phyloP scores from a whole-genome alignment of 139 green algal genomes.

The Chlorella sp. region DNA sequence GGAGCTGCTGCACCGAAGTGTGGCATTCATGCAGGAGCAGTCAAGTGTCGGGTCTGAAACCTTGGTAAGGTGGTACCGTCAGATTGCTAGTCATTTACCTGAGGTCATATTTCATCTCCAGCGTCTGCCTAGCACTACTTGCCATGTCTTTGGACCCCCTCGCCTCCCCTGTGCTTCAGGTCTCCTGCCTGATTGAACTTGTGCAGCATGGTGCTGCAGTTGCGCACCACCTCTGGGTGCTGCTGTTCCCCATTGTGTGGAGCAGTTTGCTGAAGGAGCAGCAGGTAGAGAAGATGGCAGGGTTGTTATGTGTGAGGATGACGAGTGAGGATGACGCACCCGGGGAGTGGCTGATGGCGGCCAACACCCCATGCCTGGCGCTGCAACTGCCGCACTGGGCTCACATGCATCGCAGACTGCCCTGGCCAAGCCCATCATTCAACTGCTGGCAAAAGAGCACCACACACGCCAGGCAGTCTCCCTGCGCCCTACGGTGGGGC shows the following conservation, averaged over 20 bases:
- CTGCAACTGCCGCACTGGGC: too few species aligned
- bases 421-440: constrained; percentile 96
- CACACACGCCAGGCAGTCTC: constrained; percentile 77
- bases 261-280: constrained; percentile 91
- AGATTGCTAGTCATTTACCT: background rate
- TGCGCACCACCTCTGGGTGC: constrained; percentile 88
- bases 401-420: constrained; percentile 42
- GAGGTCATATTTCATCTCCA: background rate
- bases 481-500: constrained; percentile 89
- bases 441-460: constrained; percentile 90
- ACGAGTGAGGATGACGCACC: too few species aligned
- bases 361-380: too few species aligned
- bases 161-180: constrained; percentile 4
- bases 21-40: constrained; percentile 37
- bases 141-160: background rate
- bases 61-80: constrained; percentile 44
- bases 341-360: too few species aligned
- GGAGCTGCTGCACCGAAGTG: background rate
- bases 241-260: constrained; percentile 99
- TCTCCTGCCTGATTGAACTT: constrained; percentile 84
- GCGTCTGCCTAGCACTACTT: too few species aligned
- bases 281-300: constrained; percentile 31
- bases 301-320: too few species aligned
- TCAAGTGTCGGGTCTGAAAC: constrained; percentile 25
- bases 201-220: constrained; percentile 70